These are phyloP conservation scores for Sapria himalayana DNA, from an alignment of 345 rosid genomes.

Conservation along the genomic window DNA sequence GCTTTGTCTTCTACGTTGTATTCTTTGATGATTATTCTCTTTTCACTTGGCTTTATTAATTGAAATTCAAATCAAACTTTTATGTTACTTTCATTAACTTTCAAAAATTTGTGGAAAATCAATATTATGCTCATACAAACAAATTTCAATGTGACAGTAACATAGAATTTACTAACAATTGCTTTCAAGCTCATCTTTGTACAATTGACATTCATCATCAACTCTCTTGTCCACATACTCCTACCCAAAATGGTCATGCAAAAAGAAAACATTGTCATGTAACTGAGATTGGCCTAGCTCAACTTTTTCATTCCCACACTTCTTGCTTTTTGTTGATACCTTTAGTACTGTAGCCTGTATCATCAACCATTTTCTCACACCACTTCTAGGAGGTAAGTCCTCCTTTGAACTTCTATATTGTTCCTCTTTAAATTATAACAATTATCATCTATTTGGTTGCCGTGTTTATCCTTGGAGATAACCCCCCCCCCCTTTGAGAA, in stretches of 20 bases:
- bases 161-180: background rate
- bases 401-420: background rate
- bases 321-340: too few relatives aligned
- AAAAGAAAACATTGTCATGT: slow-evolving; percentile 3
- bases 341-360: too few relatives aligned
- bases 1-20: background rate
- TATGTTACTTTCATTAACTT: background rate
- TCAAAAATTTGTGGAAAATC: background rate
- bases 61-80: background rate
- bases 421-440: background rate
- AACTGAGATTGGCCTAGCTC: slow-evolving; percentile 1
- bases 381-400: background rate
- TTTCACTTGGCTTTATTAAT: background rate
- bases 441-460: background rate
- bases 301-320: background rate
- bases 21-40: background rate
- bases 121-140: background rate
- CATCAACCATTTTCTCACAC: too few relatives aligned
- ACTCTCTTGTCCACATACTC: background rate
- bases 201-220: background rate
- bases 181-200: background rate
- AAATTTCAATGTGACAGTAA: background rate
- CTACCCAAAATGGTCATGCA: background rate
- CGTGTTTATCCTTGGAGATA: slow-evolving; percentile 1
- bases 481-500: background rate